phyloP scores from a whole-genome alignment of 148 eudicot genomes.

The Rhododendron griersonianum region DNA sequence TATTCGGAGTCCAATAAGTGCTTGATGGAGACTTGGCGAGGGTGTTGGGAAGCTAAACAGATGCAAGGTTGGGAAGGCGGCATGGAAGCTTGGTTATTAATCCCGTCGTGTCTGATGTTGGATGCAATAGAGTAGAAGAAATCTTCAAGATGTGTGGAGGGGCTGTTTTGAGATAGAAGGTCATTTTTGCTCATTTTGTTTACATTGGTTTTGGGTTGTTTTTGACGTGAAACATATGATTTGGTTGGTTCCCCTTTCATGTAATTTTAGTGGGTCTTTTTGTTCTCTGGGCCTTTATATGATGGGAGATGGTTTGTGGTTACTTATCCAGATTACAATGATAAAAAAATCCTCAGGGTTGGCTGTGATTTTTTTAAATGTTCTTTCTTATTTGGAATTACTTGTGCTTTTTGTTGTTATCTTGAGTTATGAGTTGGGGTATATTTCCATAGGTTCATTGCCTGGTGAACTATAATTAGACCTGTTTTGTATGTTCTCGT shows the following conservation, averaged over 20 bases:
- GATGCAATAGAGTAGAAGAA: too few relatives aligned
- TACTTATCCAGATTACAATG: not conserved
- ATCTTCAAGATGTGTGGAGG: not conserved
- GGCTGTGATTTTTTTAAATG: not conserved
- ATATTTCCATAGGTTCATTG: not conserved
- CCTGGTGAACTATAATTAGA: not conserved
- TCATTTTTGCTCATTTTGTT: not conserved
- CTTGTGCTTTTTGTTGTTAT: not conserved
- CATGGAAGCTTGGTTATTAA: not conserved
- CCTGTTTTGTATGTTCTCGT: constrained; percentile 21
- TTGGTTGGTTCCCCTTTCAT: not conserved
- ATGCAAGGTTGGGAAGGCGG: not conserved
- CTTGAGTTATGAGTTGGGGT: not conserved
- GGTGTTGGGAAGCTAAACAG: not conserved
- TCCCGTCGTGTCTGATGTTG: not conserved
- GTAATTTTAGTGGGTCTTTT: not conserved
- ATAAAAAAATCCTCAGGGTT: not conserved
- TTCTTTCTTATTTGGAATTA: not conserved
- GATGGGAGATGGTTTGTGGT: not conserved
- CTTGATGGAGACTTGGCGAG: not conserved
- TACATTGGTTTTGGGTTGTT: not conserved
- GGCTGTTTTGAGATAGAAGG: not conserved
- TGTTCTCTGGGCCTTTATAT: not conserved
- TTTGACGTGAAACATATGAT: not conserved
- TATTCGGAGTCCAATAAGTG: not conserved